A percentile compares a stretch with the other conserved stretches of the same genome.
Evolutionary conservation across 371 early-diverging fungal genomes (phyloP).

Genomic region (Rhizopus sp.): DNA sequence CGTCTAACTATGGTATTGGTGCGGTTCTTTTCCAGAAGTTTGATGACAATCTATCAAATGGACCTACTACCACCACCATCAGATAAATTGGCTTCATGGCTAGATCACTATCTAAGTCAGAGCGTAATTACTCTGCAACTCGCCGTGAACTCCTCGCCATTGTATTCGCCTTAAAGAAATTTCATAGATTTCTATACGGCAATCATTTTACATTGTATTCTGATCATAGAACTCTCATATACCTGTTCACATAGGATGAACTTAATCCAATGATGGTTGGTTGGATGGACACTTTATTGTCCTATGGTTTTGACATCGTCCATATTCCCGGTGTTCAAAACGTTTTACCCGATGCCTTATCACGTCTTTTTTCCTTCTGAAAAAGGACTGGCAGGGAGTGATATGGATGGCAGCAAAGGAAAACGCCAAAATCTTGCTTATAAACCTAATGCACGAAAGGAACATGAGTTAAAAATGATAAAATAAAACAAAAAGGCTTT

Average conservation of each 20-base stretch:
- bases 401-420: too few relatives aligned
- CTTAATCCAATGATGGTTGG: slow-evolving; percentile 10
- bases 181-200: slow-evolving; percentile 2
- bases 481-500: too few relatives aligned
- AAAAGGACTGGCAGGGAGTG: slow-evolving; percentile 9
- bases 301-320: slow-evolving; percentile 10
- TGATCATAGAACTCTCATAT: slow-evolving; percentile 6
- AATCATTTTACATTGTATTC: not conserved
- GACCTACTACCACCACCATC: not conserved
- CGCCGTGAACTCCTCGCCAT: slow-evolving; percentile 5
- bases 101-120: not conserved
- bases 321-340: slow-evolving; percentile 19
- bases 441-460: too few relatives aligned
- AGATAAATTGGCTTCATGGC: not conserved
- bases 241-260: slow-evolving; percentile 12
- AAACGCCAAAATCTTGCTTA: too few relatives aligned
- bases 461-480: too few relatives aligned
- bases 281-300: slow-evolving; percentile 23
- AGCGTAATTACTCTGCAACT: slow-evolving; percentile 1
- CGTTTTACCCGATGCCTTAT: slow-evolving; percentile 12
- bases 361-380: slow-evolving; percentile 7
- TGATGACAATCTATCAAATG: slow-evolving; percentile 3
- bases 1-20: slow-evolving; percentile 34
- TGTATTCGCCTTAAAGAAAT: not conserved
- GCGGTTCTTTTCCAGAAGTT: slow-evolving; percentile 20